These are phyloP conservation scores for Cardamine chenopodiifolia DNA, from an alignment of 345 rosid genomes.

Conservation along the genomic window DNA sequence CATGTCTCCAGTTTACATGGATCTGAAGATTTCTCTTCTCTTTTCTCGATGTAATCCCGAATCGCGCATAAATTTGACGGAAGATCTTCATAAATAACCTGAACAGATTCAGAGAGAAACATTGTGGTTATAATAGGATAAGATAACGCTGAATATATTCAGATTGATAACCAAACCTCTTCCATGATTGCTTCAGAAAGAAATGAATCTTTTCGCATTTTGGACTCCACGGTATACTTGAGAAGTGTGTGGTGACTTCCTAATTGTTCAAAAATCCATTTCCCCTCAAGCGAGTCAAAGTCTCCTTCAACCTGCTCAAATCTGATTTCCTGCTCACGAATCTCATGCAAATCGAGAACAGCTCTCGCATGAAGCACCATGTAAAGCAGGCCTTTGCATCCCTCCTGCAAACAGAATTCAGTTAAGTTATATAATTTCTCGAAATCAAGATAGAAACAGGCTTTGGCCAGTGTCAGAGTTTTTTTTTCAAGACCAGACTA, in stretches of 20 bases:
- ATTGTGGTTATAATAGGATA: background rate
- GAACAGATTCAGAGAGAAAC: conserved; percentile 22
- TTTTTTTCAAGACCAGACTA: background rate
- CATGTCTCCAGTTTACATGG: conserved; percentile 41
- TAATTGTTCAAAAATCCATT: conserved; percentile 87
- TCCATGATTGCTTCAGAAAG: conserved; percentile 98
- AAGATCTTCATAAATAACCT: conserved; percentile 98
- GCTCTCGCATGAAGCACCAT: conserved; percentile 98
- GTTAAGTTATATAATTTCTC: background rate
- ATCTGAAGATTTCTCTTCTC: conserved; percentile 47
- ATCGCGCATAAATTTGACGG: conserved; percentile 92
- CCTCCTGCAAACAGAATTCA: conserved; percentile 63
- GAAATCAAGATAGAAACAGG: conserved; percentile 6
- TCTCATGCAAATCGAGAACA: conserved; percentile 83
- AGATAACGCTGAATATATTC: background rate
- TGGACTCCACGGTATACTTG: conserved; percentile 88
- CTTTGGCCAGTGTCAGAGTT: conserved; percentile 19
- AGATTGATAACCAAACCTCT: conserved; percentile 58
- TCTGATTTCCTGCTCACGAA: conserved; percentile 75
- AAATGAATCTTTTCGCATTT: conserved; percentile 81
- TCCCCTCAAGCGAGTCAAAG: conserved; percentile 88
- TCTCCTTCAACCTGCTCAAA: conserved; percentile 97
- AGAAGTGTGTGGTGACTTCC: conserved; percentile 88
- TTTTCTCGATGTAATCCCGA: conserved; percentile 84
- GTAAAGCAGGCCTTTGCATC: conserved; percentile 90